phyloP scores from a whole-genome alignment of 1,284 basidiomycete genomes.

The Trametes versicolor region DNA sequence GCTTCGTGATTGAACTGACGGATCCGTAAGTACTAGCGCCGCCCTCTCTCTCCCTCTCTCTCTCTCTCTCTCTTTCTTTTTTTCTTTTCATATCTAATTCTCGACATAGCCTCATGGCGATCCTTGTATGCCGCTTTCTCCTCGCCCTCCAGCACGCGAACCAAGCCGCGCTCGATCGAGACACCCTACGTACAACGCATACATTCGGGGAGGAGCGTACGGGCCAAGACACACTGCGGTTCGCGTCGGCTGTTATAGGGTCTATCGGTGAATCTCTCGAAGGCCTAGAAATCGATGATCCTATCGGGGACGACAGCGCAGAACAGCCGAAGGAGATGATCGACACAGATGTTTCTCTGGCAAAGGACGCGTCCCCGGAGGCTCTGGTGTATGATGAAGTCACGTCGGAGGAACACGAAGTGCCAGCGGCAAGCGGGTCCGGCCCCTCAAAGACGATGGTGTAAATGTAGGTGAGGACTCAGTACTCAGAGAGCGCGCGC shows the following conservation, averaged over 20 bases:
- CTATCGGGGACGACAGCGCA: no score
- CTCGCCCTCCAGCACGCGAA: constrained; percentile 20
- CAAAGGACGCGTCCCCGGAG: no score
- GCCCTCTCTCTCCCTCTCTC: background rate
- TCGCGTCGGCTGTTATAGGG: constrained; percentile 4
- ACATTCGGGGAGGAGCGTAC: background rate
- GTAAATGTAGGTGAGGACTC: no score
- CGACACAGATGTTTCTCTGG: no score
- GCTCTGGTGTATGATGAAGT: no score
- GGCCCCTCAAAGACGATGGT: no score
- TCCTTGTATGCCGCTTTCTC: constrained; percentile 19
- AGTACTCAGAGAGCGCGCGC: no score
- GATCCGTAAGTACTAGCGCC: background rate
- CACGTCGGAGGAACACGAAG: no score
- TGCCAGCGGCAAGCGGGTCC: no score
- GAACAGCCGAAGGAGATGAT: no score
- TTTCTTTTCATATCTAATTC: background rate
- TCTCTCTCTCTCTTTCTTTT: no score
- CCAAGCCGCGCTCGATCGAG: background rate
- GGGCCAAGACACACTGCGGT: background rate
- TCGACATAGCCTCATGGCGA: background rate
- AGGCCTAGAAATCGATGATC: no score
- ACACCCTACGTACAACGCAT: background rate
- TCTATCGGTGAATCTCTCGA: constrained; percentile 1
- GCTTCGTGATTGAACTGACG: background rate